Base-by-base conservation (phyloP, 306 rosid species). In the Abrus pulchellus region DNA sequence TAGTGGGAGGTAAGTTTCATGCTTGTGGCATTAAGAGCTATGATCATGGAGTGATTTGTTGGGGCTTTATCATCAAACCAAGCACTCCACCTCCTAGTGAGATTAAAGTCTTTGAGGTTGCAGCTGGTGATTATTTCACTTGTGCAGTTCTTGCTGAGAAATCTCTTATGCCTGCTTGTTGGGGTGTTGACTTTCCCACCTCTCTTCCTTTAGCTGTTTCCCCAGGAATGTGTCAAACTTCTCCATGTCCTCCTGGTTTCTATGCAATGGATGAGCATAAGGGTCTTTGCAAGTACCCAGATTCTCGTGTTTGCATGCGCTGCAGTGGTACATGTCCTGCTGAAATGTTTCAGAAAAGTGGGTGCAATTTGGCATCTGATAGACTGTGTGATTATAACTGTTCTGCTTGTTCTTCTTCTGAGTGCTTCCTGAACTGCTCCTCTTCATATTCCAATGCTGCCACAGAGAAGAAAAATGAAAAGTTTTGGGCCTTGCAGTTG, bases 1-100 rank as follows among this genome's bases (percentile, higher is more conserved):
- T 95, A 3, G 97, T 90, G 6, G 99, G 99, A 69, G 99, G 98
- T 50, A 93, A 86, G 77, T 93, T 95, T 33, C 99, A 95, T 77
- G 97, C 99, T 34, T 95, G 98, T 77, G 99, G 99, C 33, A 89
- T 95, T 70, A 91, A 90, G 83, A 95, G 89, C 82, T 67, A 70
- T 59, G 98, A 90, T 67, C 95, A 75, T 7, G 91, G 87, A 30
- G 94, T 95, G 45, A 85, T 90, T 82, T 95, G 99, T 64, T 95
- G 99, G 99, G 99, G 99, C 3, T 90, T 78, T 72, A 61, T 76
- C 36, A 77, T 91, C 56, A 91, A 91, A 66, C 85, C 87, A 66
- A 91, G 97, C 78, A 87, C 98, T 5, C 84, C 88, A 7, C 72
- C 82, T 64, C 99, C 98, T 29, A 87, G 81, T 60, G 92, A 87